Conservation (phyloP, 2,329 filamentous ascomycete genomes). For the Talaromyces sp. region DNA sequence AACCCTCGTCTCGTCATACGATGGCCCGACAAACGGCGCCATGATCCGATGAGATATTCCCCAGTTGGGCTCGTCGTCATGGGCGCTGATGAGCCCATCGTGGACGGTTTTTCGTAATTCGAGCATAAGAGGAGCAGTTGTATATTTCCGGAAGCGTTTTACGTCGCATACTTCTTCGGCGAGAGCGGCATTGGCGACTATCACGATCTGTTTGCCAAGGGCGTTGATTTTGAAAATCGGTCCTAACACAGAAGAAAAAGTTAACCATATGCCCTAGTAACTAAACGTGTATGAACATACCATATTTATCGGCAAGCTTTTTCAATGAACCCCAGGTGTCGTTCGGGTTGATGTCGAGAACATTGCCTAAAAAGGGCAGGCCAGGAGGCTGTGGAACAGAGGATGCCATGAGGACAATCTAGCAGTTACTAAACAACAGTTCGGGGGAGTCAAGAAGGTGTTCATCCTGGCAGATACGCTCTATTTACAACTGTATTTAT, state of each 20-base stretch:
- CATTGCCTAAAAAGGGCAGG: slow-evolving; percentile 47
- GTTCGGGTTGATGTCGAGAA: slow-evolving; percentile 43
- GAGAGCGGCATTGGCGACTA: slow-evolving; percentile 50
- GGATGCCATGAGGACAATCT: slow-evolving; percentile 30
- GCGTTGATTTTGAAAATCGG: slow-evolving; percentile 54
- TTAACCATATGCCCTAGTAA: neutral
- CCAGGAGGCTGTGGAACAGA: slow-evolving; percentile 48
- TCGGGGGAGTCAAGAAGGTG: neutral
- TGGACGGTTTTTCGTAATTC: slow-evolving; percentile 56
- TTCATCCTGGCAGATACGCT: neutral
- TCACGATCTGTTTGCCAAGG: slow-evolving; percentile 40
- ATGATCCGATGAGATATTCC: slow-evolving; percentile 53
- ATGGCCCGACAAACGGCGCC: slow-evolving; percentile 39
- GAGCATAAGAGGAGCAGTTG: slow-evolving; percentile 46
- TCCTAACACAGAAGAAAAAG: slow-evolving; percentile 31
- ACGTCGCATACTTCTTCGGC: slow-evolving; percentile 63
- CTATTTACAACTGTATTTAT: neutral
- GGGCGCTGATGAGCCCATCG: slow-evolving; percentile 62
- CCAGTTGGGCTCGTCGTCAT: slow-evolving; percentile 50
- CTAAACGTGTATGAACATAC: slow-evolving; percentile 20
- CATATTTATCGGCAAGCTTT: slow-evolving; percentile 43
- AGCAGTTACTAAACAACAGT: neutral
- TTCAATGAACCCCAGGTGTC: slow-evolving; percentile 48
- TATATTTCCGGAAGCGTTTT: slow-evolving; percentile 49
- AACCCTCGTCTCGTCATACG: slow-evolving; percentile 36